Percentiles rank a stretch among this genome's conserved stretches.
Evolutionary conservation across 306 rosid species (phyloP).

Genomic region (Prinsepia uniflora): DNA sequence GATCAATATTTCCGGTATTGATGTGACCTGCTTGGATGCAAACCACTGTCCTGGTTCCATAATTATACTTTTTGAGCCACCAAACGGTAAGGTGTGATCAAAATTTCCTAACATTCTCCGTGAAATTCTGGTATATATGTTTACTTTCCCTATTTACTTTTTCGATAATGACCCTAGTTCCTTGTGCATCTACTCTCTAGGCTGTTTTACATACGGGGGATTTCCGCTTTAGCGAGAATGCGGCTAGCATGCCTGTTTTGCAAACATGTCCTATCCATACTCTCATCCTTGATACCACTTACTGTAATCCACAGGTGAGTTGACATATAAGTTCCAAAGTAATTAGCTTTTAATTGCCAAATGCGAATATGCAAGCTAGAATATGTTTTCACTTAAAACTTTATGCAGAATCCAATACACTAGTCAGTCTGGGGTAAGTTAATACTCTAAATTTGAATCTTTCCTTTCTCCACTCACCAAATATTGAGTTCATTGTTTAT

Average conservation of each 20-base stretch:
- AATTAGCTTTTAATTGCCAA: background rate
- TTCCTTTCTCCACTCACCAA: constrained; percentile 4
- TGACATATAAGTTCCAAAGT: constrained; percentile 12
- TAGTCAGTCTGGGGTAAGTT: constrained; percentile 6
- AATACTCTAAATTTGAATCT: background rate
- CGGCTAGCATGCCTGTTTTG: constrained; percentile 45
- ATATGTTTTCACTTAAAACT: background rate
- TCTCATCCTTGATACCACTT: constrained; percentile 85
- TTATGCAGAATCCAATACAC: too few species aligned
- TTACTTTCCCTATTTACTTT: constrained; percentile 14
- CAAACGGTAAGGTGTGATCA: constrained; percentile 77
- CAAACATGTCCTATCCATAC: constrained; percentile 53
- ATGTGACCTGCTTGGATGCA: constrained; percentile 92
- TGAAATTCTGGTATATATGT: constrained; percentile 3
- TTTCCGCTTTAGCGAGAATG: constrained; percentile 72
- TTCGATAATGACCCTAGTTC: constrained; percentile 13
- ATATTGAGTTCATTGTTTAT: background rate
- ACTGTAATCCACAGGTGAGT: constrained; percentile 86
- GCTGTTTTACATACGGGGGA: constrained; percentile 91
- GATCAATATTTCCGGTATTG: constrained; percentile 61
- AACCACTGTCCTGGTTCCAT: constrained; percentile 94
- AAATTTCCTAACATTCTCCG: constrained; percentile 20
- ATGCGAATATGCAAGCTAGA: background rate
- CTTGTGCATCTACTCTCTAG: constrained; percentile 49
- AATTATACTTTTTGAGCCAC: constrained; percentile 86